Base-by-base conservation (phyloP, 306 rosid species). In the Citrullus mucosospermus region DNA sequence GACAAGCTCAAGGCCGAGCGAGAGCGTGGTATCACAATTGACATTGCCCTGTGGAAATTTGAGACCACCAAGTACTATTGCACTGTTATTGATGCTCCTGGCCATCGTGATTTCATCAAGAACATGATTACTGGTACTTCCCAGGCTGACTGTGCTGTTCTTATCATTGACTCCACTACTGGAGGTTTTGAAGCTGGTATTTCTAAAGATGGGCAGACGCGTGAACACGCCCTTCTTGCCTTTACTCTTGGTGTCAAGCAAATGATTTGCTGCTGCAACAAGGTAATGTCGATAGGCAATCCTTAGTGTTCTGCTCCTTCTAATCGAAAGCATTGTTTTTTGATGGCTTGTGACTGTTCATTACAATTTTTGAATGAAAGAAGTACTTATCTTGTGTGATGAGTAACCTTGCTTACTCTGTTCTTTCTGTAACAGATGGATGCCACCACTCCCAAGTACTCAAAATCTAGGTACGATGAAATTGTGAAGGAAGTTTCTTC, bases 1-100 rank as follows among this genome's bases (percentile, higher is more conserved):
- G 98, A 93, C 93, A 93, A 93, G 86, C 93, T 93, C 10, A 91
- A 93, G 93, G 97, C 98, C 4, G 98, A 93, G 83, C 98, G 96
- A 71, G 98, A 93, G 83, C 91, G 94, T 84, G 98, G 98, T 43
- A 93, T 93, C 71, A 93, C 98, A 12, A 93, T 93, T 53, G 98
- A 93, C 46, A 93, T 93, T 85, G 97, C 98, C 6, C 50, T 91
- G n/a, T 93, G 97, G 98, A 93, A 93, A 82, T 93, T 93, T 20
- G 97, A 93, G 87, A 93, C 97, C 25, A 93, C 91, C 67, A 93
- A 84, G 84, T 93, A 93, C 84, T 93, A 91, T 88, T 93, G 98
- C 90, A 93, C 98, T 1, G 98, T 91, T 66, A 91, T 93, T 81
- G 98, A 91, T 78, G 98, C 98, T 0, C 98, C 97, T 0, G 98